Conservation (phyloP, 768 basidiomycete species). For the Pleurotus giganteus region DNA sequence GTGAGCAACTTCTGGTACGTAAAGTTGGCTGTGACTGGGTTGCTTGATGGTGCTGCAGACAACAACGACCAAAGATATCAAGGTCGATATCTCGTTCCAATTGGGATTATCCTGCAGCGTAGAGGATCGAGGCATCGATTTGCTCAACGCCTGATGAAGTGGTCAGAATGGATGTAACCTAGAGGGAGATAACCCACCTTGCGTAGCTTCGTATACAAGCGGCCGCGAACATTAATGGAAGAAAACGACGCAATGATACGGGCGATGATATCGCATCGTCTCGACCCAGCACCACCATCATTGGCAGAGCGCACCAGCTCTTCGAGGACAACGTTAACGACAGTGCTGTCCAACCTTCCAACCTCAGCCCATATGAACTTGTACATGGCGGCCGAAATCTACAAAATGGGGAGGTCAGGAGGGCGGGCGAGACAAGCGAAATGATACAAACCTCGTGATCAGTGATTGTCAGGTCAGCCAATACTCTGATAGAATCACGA, state of each 20-base stretch:
- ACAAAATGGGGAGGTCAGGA: constrained; percentile 11
- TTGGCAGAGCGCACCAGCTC: constrained; percentile 79
- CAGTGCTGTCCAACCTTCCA: constrained; percentile 60
- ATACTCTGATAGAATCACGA: constrained; percentile 75
- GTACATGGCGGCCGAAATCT: constrained; percentile 69
- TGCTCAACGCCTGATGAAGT: constrained; percentile 59
- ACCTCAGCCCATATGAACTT: constrained; percentile 78
- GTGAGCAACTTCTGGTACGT: constrained; percentile 81
- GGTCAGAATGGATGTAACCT: not conserved
- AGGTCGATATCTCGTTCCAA: constrained; percentile 80
- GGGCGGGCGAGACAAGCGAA: not conserved
- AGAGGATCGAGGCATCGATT: constrained; percentile 64
- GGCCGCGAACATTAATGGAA: constrained; percentile 75
- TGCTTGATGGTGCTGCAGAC: constrained; percentile 68
- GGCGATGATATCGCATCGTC: constrained; percentile 72
- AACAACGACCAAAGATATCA: constrained; percentile 72
- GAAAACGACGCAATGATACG: constrained; percentile 73
- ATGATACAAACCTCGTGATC: constrained; percentile 61
- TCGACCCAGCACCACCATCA: constrained; percentile 79
- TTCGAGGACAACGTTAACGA: constrained; percentile 73
- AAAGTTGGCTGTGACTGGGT: constrained; percentile 67
- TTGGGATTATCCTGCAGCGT: constrained; percentile 67
- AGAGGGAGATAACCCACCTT: constrained; percentile 45
- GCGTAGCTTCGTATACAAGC: constrained; percentile 74
- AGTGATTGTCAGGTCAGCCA: constrained; percentile 71